Evolutionary conservation across 2,329 filamentous ascomycete species (phyloP), one percentile per base, ranked within the genome.

Genomic region (Cordyceps fumosorosea): DNA sequence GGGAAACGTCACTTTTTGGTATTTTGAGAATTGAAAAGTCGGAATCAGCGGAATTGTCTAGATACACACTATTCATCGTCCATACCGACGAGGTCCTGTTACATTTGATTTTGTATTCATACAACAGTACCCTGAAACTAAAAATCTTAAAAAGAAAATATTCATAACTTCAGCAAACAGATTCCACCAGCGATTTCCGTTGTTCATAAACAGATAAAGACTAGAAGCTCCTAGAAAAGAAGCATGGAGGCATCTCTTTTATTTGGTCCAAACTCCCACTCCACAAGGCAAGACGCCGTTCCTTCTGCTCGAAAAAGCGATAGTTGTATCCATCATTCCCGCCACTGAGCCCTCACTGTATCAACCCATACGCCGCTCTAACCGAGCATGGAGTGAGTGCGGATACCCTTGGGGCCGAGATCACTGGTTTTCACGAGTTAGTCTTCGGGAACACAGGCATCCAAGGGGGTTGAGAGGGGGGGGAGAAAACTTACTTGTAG

Each of bases 351-450:
- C 29, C 29, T 29, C 29, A 6, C 3, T 29, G 5, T 7, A 29
- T 29, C 29, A 29, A 7, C 29, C 29, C 29, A 29, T 29, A 29
- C 29, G 29, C 29, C 29, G 11, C n/a, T 37, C 66, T 72, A 83
- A 59, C 75, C 75, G 26, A 84, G 76, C 79, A 84, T 80, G 3
- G 81, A 82, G 68, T 83, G 81, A 52, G 76, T 78, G 52, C 81
- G 76, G 62, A 84, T 77, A 12, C 74, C 81, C 74, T 82, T 84
- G 64, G 81, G 81, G 1, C 81, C 81, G 48, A 82, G 70, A 62
- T 84, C 81, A 65, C 81, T 84, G 59, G 29, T 29, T 11, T 62
- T n/a, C 20, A 2, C n/a, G 2, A 8, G 47, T 68, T 58, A 67
- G 67, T 66, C 18, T 64, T 32, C 4, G 34, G 60, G 20, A 6